Conservation (phyloP, 192 early-diverging fungal species). For the Spizellomyces sp. region DNA sequence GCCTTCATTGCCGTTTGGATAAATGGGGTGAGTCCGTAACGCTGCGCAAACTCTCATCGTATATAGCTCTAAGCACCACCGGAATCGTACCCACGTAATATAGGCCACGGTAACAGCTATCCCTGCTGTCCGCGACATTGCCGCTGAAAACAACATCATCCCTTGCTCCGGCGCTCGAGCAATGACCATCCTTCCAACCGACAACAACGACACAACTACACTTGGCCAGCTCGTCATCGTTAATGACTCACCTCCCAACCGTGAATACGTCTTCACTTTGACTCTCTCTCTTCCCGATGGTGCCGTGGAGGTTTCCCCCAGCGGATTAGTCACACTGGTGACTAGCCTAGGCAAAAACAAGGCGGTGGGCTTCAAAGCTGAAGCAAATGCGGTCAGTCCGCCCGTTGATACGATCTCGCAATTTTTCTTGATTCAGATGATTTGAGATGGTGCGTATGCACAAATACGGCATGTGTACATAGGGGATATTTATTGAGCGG, state of each 20-base stretch:
- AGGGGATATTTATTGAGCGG: no score
- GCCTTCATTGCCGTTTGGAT: no score
- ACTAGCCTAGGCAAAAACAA: not conserved
- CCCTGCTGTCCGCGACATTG: slow-evolving; percentile 5
- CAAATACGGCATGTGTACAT: no score
- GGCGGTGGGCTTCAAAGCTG: slow-evolving; percentile 4
- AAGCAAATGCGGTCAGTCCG: not conserved
- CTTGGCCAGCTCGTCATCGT: slow-evolving; percentile 3
- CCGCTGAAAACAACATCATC: slow-evolving; percentile 1
- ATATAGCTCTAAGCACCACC: no score
- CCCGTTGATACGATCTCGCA: slow-evolving; percentile 1
- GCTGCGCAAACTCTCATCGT: no score
- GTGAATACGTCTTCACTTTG: not conserved
- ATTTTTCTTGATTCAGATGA: slow-evolving; percentile 9
- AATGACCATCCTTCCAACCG: slow-evolving; percentile 3
- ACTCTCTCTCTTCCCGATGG: not conserved
- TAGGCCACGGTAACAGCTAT: not conserved
- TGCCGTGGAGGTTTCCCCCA: not conserved
- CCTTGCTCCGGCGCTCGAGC: not conserved
- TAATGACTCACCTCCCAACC: not conserved
- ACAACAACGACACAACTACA: not conserved
- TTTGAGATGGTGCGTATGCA: not conserved
- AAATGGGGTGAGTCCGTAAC: no score
- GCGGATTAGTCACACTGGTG: not conserved
- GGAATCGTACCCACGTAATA: no score